Conservation (phyloP, 176 grass and related monocot genomes). For the Oryza glaberrima region DNA sequence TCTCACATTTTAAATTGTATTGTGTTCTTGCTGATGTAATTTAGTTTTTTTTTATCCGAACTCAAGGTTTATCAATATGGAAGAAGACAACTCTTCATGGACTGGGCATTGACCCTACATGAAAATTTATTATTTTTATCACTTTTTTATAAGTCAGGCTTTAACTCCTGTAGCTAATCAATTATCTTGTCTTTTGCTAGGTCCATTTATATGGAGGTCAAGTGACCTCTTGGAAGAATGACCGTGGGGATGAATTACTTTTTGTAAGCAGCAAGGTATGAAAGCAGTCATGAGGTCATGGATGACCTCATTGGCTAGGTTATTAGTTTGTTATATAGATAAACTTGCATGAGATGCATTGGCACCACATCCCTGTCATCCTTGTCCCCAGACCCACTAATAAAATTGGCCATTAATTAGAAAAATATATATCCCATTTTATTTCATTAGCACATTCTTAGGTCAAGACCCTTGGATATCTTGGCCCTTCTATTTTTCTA, state of each 20-base stretch:
- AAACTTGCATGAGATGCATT: conserved; percentile 18
- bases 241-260: conserved; percentile 69
- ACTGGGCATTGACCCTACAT: conserved; percentile 2
- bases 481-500: conserved; percentile 22
- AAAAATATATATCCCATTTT: neutral
- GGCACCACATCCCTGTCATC: conserved; percentile 7
- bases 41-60: conserved; percentile 1
- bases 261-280: conserved; percentile 79
- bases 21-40: conserved; percentile 1
- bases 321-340: conserved; percentile 27
- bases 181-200: conserved; percentile 44
- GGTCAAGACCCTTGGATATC: neutral
- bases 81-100: conserved; percentile 24
- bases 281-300: conserved; percentile 29
- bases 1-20: neutral
- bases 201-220: conserved; percentile 74
- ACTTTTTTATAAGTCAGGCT: conserved; percentile 13
- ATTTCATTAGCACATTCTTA: neutral
- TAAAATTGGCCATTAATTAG: neutral
- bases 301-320: conserved; percentile 33
- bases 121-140: conserved; percentile 15
- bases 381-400: conserved; percentile 2
- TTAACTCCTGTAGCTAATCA: conserved; percentile 32
- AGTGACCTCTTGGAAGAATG: conserved; percentile 89
- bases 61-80: conserved; percentile 4